Percentiles rank a stretch among this genome's conserved stretches.
phyloP scores from a whole-genome alignment of 768 basidiomycete genomes.

The Phylloporus arenicola region DNA sequence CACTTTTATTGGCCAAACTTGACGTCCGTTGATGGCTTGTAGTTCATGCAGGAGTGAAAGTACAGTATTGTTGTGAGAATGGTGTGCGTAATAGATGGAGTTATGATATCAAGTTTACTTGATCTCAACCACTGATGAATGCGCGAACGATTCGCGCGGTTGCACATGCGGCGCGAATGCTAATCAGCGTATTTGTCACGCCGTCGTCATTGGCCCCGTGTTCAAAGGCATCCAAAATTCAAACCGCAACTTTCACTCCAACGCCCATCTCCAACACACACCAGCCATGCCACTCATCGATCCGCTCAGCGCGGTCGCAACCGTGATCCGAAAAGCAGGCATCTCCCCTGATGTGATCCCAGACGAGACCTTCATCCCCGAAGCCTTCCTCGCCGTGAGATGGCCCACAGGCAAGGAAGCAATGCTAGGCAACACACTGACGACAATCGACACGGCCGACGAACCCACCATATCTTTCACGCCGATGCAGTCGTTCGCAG shows the following conservation, averaged over 20 bases:
- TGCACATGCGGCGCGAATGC: too few species aligned
- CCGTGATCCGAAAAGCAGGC: conserved; percentile 12
- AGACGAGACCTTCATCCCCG: conserved; percentile 21
- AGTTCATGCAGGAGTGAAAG: conserved; percentile 24
- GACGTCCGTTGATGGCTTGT: not conserved
- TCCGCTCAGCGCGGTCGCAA: conserved; percentile 20
- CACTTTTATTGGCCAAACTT: not conserved
- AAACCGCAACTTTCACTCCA: not conserved
- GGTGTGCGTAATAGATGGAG: too few species aligned
- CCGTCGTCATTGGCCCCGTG: conserved; percentile 13
- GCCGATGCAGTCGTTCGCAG: conserved; percentile 35
- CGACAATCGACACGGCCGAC: conserved; percentile 36
- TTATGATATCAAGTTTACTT: too few species aligned
- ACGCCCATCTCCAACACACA: not conserved
- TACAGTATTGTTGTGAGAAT: not conserved
- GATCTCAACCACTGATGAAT: too few species aligned
- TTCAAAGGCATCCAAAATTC: not conserved
- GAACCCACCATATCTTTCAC: conserved; percentile 48
- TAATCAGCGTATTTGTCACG: not conserved
- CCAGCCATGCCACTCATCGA: conserved; percentile 21
- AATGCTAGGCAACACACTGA: conserved; percentile 35
- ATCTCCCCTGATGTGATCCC: conserved; percentile 31
- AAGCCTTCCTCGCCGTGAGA: conserved; percentile 24
- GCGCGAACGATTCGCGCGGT: too few species aligned
- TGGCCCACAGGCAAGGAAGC: conserved; percentile 31